Percentiles rank a stretch among this genome's conserved stretches.
Evolutionary conservation across 2,329 filamentous ascomycete species (phyloP).

Genomic region (Exophiala xenobiotica): DNA sequence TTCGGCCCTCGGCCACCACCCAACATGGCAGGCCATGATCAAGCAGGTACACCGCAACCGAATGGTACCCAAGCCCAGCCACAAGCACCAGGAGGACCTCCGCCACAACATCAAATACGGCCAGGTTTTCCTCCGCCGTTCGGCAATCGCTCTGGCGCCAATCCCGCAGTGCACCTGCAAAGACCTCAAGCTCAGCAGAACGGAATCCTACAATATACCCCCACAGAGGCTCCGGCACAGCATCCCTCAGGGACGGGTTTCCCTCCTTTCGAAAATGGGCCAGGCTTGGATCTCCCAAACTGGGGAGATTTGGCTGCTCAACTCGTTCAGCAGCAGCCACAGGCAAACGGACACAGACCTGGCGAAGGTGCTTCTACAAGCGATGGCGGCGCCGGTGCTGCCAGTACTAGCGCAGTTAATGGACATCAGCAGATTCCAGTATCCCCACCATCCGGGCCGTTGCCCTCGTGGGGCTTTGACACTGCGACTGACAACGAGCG

Average conservation of each 20-base stretch:
- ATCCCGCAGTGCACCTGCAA: background rate
- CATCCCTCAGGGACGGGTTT: background rate
- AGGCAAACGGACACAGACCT: background rate
- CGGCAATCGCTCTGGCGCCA: background rate
- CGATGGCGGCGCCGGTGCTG: background rate
- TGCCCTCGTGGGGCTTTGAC: conserved; percentile 19
- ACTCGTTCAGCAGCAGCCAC: background rate
- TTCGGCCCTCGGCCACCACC: background rate
- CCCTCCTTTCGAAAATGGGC: background rate
- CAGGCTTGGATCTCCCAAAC: background rate
- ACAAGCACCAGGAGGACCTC: too few relatives aligned
- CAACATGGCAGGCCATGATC: background rate
- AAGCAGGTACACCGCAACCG: conserved; percentile 1
- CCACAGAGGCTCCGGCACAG: background rate
- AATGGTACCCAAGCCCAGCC: conserved; percentile 4
- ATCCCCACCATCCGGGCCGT: background rate
- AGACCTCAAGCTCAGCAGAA: background rate
- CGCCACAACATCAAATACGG: too few relatives aligned
- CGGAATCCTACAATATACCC: background rate
- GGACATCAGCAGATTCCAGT: background rate
- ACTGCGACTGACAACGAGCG: background rate
- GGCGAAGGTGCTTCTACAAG: background rate
- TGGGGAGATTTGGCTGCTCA: background rate
- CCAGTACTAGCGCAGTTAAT: background rate
- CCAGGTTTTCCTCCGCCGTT: background rate